These are phyloP conservation scores for Sugiyamaella floridensis DNA, from an alignment of 805 yeast species.

Conservation along the genomic window DNA sequence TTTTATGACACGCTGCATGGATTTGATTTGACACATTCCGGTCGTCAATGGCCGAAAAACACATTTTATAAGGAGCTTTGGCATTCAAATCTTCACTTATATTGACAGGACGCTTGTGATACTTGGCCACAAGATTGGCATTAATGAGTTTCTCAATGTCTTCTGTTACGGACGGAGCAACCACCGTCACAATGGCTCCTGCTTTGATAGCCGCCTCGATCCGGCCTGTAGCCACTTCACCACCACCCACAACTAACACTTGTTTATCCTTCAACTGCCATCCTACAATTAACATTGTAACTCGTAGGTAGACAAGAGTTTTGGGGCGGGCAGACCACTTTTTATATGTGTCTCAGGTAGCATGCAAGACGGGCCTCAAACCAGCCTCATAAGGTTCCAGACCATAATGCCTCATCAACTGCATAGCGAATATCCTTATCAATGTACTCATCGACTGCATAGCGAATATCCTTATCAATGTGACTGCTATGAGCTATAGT, in stretches of 20 bases:
- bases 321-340: neutral
- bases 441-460: too few relatives aligned
- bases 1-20: slow-evolving; percentile 44
- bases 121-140: neutral
- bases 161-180: slow-evolving; percentile 45
- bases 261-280: slow-evolving; percentile 38
- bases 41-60: slow-evolving; percentile 70
- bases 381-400: too few relatives aligned
- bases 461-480: too few relatives aligned
- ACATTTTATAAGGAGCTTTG: slow-evolving; percentile 47
- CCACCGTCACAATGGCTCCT: slow-evolving; percentile 60
- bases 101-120: slow-evolving; percentile 12
- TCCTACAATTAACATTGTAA: slow-evolving; percentile 11
- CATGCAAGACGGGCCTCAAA: neutral
- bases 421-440: too few relatives aligned
- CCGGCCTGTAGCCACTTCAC: slow-evolving; percentile 61
- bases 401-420: too few relatives aligned
- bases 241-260: slow-evolving; percentile 68
- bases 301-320: neutral
- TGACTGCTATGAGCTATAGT: too few relatives aligned
- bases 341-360: neutral
- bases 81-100: slow-evolving; percentile 4
- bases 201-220: slow-evolving; percentile 62
- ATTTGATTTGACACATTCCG: slow-evolving; percentile 51
- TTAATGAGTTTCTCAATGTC: slow-evolving; percentile 41